Evolutionary conservation across 768 basidiomycete genomes (phyloP).

Genomic region (Phylloporus sp.): DNA sequence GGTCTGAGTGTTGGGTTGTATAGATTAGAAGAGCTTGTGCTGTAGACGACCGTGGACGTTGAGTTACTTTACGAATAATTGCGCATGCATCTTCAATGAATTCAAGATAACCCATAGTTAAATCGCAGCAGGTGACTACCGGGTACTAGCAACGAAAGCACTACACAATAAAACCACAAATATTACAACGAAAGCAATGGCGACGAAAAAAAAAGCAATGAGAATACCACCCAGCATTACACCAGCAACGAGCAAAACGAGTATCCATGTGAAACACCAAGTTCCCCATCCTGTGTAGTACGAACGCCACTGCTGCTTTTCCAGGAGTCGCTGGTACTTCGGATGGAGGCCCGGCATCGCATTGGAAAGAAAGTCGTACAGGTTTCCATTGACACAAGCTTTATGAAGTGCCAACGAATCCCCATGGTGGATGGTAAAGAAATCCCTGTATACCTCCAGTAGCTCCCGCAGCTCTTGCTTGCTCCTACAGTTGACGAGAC

Average conservation of each 20-base stretch:
- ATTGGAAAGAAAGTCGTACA: constrained; percentile 26
- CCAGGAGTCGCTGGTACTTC: background rate
- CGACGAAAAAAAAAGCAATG: no score
- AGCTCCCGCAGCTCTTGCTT: constrained; percentile 16
- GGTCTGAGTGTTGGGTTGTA: constrained; percentile 60
- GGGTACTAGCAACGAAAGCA: no score
- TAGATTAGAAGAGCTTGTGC: constrained; percentile 64
- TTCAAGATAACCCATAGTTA: no score
- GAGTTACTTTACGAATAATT: no score
- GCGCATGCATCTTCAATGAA: no score
- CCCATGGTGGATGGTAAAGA: constrained; percentile 24
- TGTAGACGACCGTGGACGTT: constrained; percentile 41
- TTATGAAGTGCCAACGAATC: constrained; percentile 35
- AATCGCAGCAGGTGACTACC: no score
- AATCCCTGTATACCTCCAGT: constrained; percentile 29
- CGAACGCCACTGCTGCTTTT: background rate
- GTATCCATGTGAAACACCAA: background rate
- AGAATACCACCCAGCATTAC: no score
- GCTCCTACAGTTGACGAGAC: constrained; percentile 12
- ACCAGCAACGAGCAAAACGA: no score
- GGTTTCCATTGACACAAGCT: constrained; percentile 31
- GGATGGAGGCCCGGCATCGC: constrained; percentile 9
- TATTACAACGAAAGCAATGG: no score
- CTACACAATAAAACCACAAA: no score
- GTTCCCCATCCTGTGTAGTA: background rate